Percentiles rank a stretch among this genome's conserved stretches.
phyloP scores from a whole-genome alignment of 2,329 filamentous ascomycete genomes.

The Arachnopeziza araneosa region DNA sequence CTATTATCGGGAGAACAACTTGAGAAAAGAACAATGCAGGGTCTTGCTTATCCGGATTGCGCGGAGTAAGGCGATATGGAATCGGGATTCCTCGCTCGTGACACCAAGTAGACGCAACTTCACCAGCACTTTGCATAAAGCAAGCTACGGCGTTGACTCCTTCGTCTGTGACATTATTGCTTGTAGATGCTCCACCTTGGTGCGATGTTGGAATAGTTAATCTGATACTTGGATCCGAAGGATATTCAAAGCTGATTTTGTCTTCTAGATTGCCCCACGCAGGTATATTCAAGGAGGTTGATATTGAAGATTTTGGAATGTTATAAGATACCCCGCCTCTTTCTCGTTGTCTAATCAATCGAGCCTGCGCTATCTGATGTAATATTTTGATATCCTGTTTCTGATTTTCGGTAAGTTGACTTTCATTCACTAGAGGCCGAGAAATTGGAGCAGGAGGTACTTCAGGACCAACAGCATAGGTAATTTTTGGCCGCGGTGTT shows the following conservation, averaged over 20 bases:
- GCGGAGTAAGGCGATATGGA: conserved; percentile 43
- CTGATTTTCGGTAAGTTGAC: conserved; percentile 39
- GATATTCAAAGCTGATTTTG: conserved; percentile 5
- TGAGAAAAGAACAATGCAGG: conserved; percentile 22
- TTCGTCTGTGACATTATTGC: conserved; percentile 28
- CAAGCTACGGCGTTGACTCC: conserved; percentile 33
- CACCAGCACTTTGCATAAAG: conserved; percentile 56
- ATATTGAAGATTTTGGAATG: conserved; percentile 1
- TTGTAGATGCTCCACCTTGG: conserved; percentile 12
- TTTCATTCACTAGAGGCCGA: conserved; percentile 38
- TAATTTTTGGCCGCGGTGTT: not conserved
- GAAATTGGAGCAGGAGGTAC: conserved; percentile 20
- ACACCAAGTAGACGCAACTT: conserved; percentile 58
- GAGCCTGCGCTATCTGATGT: conserved; percentile 41
- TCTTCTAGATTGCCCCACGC: not conserved
- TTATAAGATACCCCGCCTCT: conserved; percentile 11
- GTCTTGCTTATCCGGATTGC: conserved; percentile 19
- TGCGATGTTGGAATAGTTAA: conserved; percentile 9
- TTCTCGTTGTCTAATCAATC: conserved; percentile 8
- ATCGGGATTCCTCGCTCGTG: conserved; percentile 50
- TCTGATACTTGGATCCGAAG: conserved; percentile 24
- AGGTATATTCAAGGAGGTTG: conserved; percentile 1
- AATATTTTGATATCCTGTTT: conserved; percentile 44
- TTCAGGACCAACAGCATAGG: conserved; percentile 14
- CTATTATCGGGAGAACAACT: conserved; percentile 20